Evolutionary conservation across 805 yeast species (phyloP), one percentile per base, ranked within the genome.

Genomic region (Ogataea dorogensis): DNA sequence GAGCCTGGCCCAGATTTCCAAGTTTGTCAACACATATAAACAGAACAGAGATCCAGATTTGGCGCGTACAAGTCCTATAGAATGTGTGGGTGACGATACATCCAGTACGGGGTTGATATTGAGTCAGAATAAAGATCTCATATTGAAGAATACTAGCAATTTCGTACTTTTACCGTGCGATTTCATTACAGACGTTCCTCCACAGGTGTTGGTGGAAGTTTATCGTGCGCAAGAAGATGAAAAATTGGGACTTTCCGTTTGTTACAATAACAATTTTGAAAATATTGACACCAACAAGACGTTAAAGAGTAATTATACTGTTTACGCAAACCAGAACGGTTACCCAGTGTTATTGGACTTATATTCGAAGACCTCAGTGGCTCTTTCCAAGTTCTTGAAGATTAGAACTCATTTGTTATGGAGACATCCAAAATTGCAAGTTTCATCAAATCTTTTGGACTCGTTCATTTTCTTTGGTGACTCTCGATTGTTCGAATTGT

Each of bases 91-190:
- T 10, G 61, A 74, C 2, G 73, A 70, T 34, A 66, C 72, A 8
- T 72, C 70, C 11, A 58, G 73, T 10, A 79, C 86, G 11, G 94
- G 93, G n/a, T 77, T 70, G 36, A 65, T 79, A 31, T 54, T 86
- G 24, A 67, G 70, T 28, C 71, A 75, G 38, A 61, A 73, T 44
- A 65, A 73, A 31, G 66, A 63, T 42, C 56, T 62, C 36, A 52
- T 64, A 19, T 46, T 56, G 34, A 42, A 42, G 14, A 27, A 39
- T 20, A 40, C 47, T 5, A 53, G 69, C 21, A 80, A 81, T 54
- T 81, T 87, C 53, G 86, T 88, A n/a, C 61, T 93, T 20, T 63
- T 93, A 37, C 97, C 98, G 6, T 91, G 97, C 64, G 98, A 94
- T 59, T 86, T 93, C 56, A 70, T 94, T 36, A 88, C 98, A 2